Evolutionary conservation across 192 early-diverging fungal species (phyloP), one percentile per base, ranked within the genome.

Genomic region (Gamsiella multidivaricata): DNA sequence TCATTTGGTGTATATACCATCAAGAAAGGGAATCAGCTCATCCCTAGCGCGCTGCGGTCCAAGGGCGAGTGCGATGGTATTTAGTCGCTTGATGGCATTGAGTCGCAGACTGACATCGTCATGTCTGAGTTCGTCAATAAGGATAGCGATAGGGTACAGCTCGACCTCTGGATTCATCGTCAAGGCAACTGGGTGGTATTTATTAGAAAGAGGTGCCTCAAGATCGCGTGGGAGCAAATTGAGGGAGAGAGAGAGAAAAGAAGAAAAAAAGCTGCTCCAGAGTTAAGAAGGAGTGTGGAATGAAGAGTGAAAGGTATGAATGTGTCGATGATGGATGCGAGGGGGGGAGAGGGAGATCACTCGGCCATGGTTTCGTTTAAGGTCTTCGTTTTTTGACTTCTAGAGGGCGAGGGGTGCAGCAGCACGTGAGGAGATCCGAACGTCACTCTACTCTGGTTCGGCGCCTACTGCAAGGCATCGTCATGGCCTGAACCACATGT

Each of bases 11-110:
- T 3, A 54, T 68, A 54, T 82, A 96, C 95, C 94, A 85, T 98
- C 97, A 50, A 99, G 86, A 70, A 99, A 99, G 29, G 97, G 97
- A 85, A 99, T 90, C 33, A 99, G 91, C 83, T 99, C 98, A 43
- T 92, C 90, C 23, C 98, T 87, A 46, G 98, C 95, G 54, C 98
- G 90, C 81, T 98, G 94, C 46, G 91, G 91, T 43, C 98, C 98
- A 37, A 99, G 89, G 20, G 98, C 97, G 43, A 93, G 87, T 6
- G 97, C 96, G 53, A 97, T 97, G 34, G 92, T 91, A 18, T 86
- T 82, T 23, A 97, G 85, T 32, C 93, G 87, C 55, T 86, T 84
- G 67, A 97, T 91, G 43, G 95, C 93, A 56, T 93, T 94, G 23
- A 97, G 84, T 52, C 94, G 82, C 53, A 94, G 82, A 39, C 88